These are phyloP conservation scores for Fraxinus sp. DNA, from an alignment of 305 asterid species.

Conservation along the genomic window DNA sequence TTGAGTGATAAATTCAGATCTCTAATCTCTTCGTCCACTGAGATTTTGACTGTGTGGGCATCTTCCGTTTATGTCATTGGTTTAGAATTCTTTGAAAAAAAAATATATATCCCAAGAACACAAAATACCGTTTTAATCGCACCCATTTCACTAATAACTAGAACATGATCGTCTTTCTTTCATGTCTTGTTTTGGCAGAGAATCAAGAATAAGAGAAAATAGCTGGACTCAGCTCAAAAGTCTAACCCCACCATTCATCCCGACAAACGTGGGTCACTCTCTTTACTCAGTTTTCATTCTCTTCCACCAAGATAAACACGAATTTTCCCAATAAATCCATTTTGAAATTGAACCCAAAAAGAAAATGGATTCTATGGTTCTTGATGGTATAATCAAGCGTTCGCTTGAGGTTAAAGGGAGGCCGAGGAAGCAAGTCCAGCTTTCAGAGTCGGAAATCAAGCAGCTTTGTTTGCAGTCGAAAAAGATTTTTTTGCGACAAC, in stretches of 20 bases:
- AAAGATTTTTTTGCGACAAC: slow-evolving; percentile 60
- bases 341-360: neutral
- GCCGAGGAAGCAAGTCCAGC: slow-evolving; percentile 84
- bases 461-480: slow-evolving; percentile 66
- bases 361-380: slow-evolving; percentile 51
- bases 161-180: neutral
- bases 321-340: neutral
- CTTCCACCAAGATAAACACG: neutral
- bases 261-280: neutral
- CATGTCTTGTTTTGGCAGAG: neutral
- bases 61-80: no score
- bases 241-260: neutral
- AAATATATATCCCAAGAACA: neutral
- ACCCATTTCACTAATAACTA: neutral
- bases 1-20: no score
- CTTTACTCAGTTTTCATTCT: neutral
- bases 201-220: neutral
- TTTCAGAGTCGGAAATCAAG: slow-evolving; percentile 75
- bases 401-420: slow-evolving; percentile 77
- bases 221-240: neutral
- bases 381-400: slow-evolving; percentile 67
- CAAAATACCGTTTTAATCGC: neutral
- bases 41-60: no score
- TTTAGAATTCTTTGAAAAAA: no score
- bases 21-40: no score